A percentile compares a stretch with the other conserved stretches of the same genome.
Conservation (phyloP, 805 yeast genomes). For the Blastobotrys parvus region DNA sequence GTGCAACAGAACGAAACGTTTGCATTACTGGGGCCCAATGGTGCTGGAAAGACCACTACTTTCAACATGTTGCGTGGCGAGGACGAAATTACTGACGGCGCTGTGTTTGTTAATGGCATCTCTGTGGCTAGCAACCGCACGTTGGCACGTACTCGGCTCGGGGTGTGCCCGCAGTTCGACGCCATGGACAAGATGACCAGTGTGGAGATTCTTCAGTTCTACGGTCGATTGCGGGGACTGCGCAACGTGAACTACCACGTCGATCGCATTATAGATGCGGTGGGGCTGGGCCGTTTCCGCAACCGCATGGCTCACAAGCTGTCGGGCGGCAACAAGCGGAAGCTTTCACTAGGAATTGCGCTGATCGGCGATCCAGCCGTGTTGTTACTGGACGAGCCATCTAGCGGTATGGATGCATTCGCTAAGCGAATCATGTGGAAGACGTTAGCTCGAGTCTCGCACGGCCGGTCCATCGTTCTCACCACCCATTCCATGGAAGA, state of each 20-base stretch:
- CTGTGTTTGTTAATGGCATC: slow-evolving; percentile 23
- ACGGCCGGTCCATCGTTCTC: slow-evolving; percentile 27
- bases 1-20: slow-evolving; percentile 28
- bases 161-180: slow-evolving; percentile 33
- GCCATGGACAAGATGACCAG: slow-evolving; percentile 32
- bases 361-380: slow-evolving; percentile 31
- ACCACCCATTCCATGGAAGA: slow-evolving; percentile 34
- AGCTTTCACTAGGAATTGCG: slow-evolving; percentile 30
- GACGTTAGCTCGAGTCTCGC: slow-evolving; percentile 26
- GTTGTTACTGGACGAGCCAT: slow-evolving; percentile 31
- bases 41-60: slow-evolving; percentile 32
- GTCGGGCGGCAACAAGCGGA: slow-evolving; percentile 31
- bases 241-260: slow-evolving; percentile 21
- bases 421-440: slow-evolving; percentile 33
- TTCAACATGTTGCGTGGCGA: slow-evolving; percentile 33
- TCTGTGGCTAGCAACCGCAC: slow-evolving; percentile 22
- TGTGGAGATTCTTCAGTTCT: slow-evolving; percentile 25
- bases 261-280: slow-evolving; percentile 26
- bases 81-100: slow-evolving; percentile 23
- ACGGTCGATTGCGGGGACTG: slow-evolving; percentile 27
- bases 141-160: slow-evolving; percentile 27
- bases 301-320: slow-evolving; percentile 25
- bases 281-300: slow-evolving; percentile 27
- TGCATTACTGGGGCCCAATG: slow-evolving; percentile 31
- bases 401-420: slow-evolving; percentile 33